phyloP scores from a whole-genome alignment of 768 basidiomycete genomes.

The Pleurotus platypus region DNA sequence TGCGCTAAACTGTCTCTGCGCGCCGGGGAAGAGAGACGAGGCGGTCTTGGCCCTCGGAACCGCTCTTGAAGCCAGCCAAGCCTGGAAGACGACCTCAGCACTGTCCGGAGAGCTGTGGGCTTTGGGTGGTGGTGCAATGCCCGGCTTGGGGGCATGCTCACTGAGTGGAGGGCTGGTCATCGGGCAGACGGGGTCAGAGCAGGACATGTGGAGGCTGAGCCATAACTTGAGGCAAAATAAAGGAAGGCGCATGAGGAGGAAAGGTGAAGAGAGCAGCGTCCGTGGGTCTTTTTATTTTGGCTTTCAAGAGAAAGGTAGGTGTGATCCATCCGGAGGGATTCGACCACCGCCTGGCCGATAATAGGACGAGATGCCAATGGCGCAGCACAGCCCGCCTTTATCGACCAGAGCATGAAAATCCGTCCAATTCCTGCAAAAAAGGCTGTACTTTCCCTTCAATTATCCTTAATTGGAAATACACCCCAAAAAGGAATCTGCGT shows the following conservation, averaged over 20 bases:
- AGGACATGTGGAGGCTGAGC: conserved; percentile 29
- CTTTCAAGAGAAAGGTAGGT: conserved; percentile 10
- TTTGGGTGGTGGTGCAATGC: conserved; percentile 11
- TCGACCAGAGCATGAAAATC: background rate
- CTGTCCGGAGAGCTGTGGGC: conserved; percentile 4
- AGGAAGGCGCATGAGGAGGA: conserved; percentile 9
- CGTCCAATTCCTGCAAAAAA: background rate
- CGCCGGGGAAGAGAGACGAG: conserved; percentile 56
- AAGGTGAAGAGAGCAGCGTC: conserved; percentile 10
- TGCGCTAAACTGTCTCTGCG: conserved; percentile 58
- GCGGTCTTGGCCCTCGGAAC: conserved; percentile 41
- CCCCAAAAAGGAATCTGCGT: conserved; percentile 2
- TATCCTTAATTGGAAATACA: conserved; percentile 29
- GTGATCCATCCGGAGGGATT: conserved; percentile 45
- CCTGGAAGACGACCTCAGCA: conserved; percentile 39
- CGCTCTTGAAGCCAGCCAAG: conserved; percentile 57
- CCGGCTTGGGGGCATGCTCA: conserved; percentile 17
- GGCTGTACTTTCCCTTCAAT: conserved; percentile 23
- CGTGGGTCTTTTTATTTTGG: background rate
- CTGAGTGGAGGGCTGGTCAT: conserved; percentile 20
- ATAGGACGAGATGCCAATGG: background rate
- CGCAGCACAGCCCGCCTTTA: conserved; percentile 6
- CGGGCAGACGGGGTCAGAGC: background rate
- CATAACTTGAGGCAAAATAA: conserved; percentile 13
- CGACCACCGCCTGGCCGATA: conserved; percentile 29